phyloP scores from a whole-genome alignment of 495 filamentous ascomycete species.

The Coniosporium apollinis region DNA sequence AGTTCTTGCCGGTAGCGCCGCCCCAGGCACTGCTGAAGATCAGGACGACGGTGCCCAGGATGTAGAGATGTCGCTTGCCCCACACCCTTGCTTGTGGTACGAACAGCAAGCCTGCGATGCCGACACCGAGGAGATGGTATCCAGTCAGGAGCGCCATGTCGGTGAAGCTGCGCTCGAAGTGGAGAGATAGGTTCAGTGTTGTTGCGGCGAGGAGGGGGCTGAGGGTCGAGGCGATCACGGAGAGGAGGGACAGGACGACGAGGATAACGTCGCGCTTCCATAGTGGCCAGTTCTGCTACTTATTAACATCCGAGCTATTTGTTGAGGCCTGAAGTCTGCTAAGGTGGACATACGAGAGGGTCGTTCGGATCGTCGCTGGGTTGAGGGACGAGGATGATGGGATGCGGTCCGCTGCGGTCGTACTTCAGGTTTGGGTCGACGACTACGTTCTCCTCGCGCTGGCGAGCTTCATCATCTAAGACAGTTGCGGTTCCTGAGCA shows the following conservation, averaged over 20 bases:
- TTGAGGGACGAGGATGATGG: conserved; percentile 26
- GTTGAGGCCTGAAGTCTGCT: not conserved
- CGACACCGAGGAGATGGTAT: conserved; percentile 73
- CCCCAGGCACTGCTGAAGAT: conserved; percentile 61
- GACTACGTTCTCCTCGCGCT: conserved; percentile 1
- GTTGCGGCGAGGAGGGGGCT: conserved; percentile 79
- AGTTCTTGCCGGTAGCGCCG: conserved; percentile 47
- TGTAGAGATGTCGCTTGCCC: conserved; percentile 79
- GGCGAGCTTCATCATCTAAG: conserved; percentile 6
- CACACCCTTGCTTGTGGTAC: conserved; percentile 80
- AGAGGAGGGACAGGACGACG: conserved; percentile 55
- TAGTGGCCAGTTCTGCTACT: conserved; percentile 65
- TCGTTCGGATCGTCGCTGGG: conserved; percentile 24
- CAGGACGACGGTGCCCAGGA: conserved; percentile 61
- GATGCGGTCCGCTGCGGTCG: conserved; percentile 13
- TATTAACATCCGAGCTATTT: conserved; percentile 10
- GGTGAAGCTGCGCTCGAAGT: conserved; percentile 44
- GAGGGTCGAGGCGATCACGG: conserved; percentile 64
- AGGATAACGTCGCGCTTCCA: conserved; percentile 76
- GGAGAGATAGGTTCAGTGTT: conserved; percentile 50
- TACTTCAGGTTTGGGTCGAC: conserved; percentile 18
- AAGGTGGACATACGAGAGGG: conserved; percentile 33
- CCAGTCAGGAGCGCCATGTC: conserved; percentile 69
- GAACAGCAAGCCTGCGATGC: conserved; percentile 61
- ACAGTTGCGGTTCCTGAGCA: conserved; percentile 13